Evolutionary conservation across 2,329 filamentous ascomycete species (phyloP), one percentile per base, ranked within the genome.

Genomic region (Alternaria brassicae): DNA sequence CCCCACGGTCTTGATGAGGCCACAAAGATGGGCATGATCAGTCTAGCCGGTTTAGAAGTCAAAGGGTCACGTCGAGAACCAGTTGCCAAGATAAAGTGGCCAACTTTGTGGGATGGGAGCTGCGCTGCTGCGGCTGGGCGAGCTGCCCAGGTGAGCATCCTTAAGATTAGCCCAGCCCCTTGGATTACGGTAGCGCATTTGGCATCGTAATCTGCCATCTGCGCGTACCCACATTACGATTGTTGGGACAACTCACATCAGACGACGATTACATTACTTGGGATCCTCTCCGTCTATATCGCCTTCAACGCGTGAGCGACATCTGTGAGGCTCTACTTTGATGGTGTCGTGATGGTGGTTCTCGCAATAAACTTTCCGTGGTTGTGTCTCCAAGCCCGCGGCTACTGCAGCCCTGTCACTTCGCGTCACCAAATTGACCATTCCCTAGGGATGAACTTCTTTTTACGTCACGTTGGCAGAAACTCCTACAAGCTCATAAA

Each of bases 51-150:
- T 48, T 48, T 36, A 13, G 44, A 23, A 48, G 44, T 34, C n/a
- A 34, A 34, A 34, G 44, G 28, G 44, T 48, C 44, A 48, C 44
- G 44, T 48, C 44, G 44, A 48, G 44, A 48, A 48, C 44, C 44
- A 48, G 44, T 21, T 28, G 44, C 44, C 44, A 48, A 48, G 44
- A 48, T 48, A 36, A 48, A n/a, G 44, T 36, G 44, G 44, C 44
- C 44, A 48, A 21, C 28, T 36, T 27, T 48, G 44, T 34, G 44
- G 44, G 44, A 34, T 34, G 28, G 21, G 30, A 36, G 44, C 44
- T 47, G 44, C 44, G 28, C 28, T 30, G 44, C 44, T 47, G 44
- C 44, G 28, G 44, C 44, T 19, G 37, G 37, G 19, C 37, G 37
- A 40, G 37, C 37, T 40, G 37, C 37, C 37, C 37, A 40, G 37